Evolutionary conservation across 768 basidiomycete genomes (phyloP), one percentile per base, ranked within the genome.

Genomic region (Leccinum sublutescens): DNA sequence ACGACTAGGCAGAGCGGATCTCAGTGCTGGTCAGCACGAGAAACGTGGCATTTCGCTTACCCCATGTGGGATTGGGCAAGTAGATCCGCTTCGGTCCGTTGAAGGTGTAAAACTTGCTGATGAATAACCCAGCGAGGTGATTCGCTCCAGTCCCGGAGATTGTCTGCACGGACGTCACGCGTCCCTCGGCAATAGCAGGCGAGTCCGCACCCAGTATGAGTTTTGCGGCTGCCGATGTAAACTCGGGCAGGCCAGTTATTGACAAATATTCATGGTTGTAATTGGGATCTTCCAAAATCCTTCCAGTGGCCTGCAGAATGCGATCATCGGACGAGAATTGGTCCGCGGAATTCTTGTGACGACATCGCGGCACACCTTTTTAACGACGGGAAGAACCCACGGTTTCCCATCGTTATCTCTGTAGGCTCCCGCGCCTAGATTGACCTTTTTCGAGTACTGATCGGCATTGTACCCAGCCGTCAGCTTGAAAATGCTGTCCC

Each of bases 61-160:
- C 88, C 96, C 96, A 99, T 8, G 96, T 96, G 25, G 96, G 96
- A 66, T 93, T 85, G 69, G 95, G 95, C 66, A 99, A 70, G 73
- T 88, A 94, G 62, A 97, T 76, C 62, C 80, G 82, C 66, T 89
- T 88, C 52, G 75, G 75, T 54, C 85, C 83, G 54, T 76, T 75
- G 79, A 82, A 91, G 3, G 79, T 77, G 76, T 96, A 97, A 77
- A 91, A 95, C 60, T 57, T 80, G 61, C 87, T 85, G 64, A 98
- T 76, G 80, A 97, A 97, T 54, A 94, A 76, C 2, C 87, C 95
- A 25, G 87, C 95, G 51, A 96, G 82, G 75, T 96, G 95, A 78
- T 96, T 95, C 52, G 95, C 95, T 52, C 95, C 95, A 2, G 95
- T 98, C 27, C 95, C 95, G 14, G 93, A 96, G 64, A 97, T 91